Base-by-base conservation (phyloP, 768 basidiomycete species). In the Lactarius trivialis region DNA sequence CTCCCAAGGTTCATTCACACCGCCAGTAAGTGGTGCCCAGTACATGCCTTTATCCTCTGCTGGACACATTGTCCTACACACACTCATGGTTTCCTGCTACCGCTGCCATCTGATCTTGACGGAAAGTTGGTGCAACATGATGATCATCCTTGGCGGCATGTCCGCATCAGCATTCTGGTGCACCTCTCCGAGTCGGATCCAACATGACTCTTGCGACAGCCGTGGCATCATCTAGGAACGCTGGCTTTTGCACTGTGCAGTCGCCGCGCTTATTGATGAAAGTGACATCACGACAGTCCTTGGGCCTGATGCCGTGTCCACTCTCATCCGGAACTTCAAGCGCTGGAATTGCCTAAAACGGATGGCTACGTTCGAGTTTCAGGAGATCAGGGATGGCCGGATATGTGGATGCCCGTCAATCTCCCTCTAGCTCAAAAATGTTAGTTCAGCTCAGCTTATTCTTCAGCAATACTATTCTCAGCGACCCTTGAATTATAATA, bases 91-190 rank as follows among this genome's bases (percentile, higher is more conserved):
- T 45, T 24, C 45, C 45, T 48, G 30, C 17, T n/a, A 33, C 17
- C 24, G 11, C 19, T 12, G 14, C n/a, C 32, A 33, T 57, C 33
- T 26, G 61, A 5, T 55, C 60, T 32, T 9, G 17, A 28, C 39
- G 5, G 36, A 19, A 4, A 45, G 26, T 39, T 32, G 41, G 21
- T 14, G 26, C 14, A 21, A 28, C 9, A n/a, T n/a, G n/a, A n/a
- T n/a, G n/a, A n/a, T 45, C 39, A 19, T 51, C 34, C 37, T 28
- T 56, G 36, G 21, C 11, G 17, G 4, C 4, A 36, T 17, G 21
- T 58, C 21, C 41, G 41, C 21, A 41, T 58, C 50, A 50, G 60
- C 39, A 36, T 62, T 45, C 41, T 45, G 56, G 61, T 50, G 50
- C 21, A 7, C 19, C 19, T 12, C 32, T 43, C n/a, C n/a, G n/a